Evolutionary conservation across 805 yeast species (phyloP), one percentile per base, ranked within the genome.

Genomic region (Nakazawaea wyomingensis): DNA sequence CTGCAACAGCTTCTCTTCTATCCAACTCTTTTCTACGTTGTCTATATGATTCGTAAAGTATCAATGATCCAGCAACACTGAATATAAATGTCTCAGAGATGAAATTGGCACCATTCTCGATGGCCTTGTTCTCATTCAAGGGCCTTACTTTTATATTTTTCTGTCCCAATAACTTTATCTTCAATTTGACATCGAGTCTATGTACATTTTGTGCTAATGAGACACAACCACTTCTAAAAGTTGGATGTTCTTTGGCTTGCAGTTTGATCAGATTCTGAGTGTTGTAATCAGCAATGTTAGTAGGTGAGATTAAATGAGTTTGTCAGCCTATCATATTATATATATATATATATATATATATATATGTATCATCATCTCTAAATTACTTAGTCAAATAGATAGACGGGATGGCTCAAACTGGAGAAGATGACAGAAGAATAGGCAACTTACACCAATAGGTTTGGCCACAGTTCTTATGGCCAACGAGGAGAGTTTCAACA

Each of bases 51-150:
- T 88, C 96, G 56, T 73, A 85, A 10, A 87, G 54, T 9, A 88
- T 79, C 43, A 85, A 69, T 1, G 82, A 71, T 4, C 95, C 93
- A 1, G 93, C 95, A 19, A 88, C 91, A 21, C 82, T 66, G 52
- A 88, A 87, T 16, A 87, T 78, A 54, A 87, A 82, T 26, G 80
- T 58, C 57, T 87, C 96, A 35, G 91, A 82, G 10, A 87, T 62
- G 56, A 86, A 78, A 44, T 73, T 82, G 34, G 95, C 93, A 1
- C 95, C 96, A 46, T 72, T 78, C 46, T 87, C 93, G 34, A 88
- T 74, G 29, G 96, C 96, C 54, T 78, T 81, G 10, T 79, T 76
- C 51, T 86, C 95, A 57, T 85, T 86, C 57, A 87, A 70, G 0
- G 95, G 95, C 37, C 95, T 72, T 7, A 86, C 74, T 52, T 73